Conservation (phyloP, 2,329 filamentous ascomycete genomes). For the Diaporthe humulicola region DNA sequence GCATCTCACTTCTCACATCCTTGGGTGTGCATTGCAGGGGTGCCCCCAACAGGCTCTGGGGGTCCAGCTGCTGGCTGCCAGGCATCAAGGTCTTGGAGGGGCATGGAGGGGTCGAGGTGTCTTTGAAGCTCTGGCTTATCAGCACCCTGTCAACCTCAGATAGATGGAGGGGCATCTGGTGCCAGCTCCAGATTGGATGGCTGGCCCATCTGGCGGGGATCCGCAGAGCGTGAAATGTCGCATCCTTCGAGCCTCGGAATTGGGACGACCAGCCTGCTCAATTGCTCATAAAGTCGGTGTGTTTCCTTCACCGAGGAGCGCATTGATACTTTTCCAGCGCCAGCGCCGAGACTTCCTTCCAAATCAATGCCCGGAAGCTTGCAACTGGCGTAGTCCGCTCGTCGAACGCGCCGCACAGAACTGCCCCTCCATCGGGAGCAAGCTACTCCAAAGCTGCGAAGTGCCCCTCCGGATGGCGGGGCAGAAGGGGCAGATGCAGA, state of each 20-base stretch:
- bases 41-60: background rate
- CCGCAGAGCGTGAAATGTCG: conserved; percentile 31
- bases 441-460: conserved; percentile 28
- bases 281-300: conserved; percentile 38
- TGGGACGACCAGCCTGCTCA: conserved; percentile 25
- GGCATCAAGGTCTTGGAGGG: conserved; percentile 34
- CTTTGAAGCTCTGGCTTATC: conserved; percentile 38
- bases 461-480: conserved; percentile 39
- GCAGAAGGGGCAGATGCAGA: conserved; percentile 31
- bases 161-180: conserved; percentile 37
- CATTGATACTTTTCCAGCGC: background rate
- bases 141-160: conserved; percentile 25
- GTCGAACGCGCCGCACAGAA: background rate
- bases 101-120: conserved; percentile 38
- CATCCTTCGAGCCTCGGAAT: conserved; percentile 24
- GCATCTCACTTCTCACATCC: background rate
- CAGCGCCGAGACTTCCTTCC: conserved; percentile 10
- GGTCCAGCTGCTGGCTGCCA: conserved; percentile 13
- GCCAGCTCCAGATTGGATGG: conserved; percentile 33
- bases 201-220: conserved; percentile 32
- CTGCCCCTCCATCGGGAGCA: conserved; percentile 30
- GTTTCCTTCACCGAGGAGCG: conserved; percentile 30
- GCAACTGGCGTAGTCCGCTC: background rate
- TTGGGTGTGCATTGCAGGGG: conserved; percentile 16
- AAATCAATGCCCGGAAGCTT: background rate